Base-by-base conservation (phyloP, 1,139 yeast species). In the Pichia sp. region DNA sequence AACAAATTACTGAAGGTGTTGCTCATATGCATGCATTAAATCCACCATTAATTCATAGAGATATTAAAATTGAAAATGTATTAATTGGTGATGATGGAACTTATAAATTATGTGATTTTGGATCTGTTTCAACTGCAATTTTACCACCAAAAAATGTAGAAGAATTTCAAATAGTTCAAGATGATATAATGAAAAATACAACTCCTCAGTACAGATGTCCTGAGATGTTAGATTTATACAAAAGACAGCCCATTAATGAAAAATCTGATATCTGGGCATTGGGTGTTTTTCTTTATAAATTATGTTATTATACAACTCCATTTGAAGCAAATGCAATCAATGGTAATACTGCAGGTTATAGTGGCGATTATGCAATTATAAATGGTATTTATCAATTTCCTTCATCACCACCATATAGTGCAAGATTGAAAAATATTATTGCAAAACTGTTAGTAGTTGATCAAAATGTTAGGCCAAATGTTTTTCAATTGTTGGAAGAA, bases 171-270 rank as follows among this genome's bases (percentile, higher is more conserved):
- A 67, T 74, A 16, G 65, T 90, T 39, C 86, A 85, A 52, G 87
- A 86, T 54, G 97, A 92, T 59, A 78, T 92, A 47, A 79, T 86
- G 70, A 82, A 82, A 51, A 94, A 92, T 63, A 92, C 98, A 0
- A 92, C 98, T 2, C 96, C 97, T n/a, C 98, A 92, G 63, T 92
- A 92, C 64, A 73, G 98, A 54, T 75, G 96, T 1, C 98, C 98
- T 0, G 98, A 92, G 64, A 92, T 92, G 98, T 76, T 94, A 44
- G 97, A 92, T 64, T 71, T 92, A 37, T 78, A 83, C 52, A 74
- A 84, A 51, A 87, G 94, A 4, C 74, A 83, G 49, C 95, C 97
- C 4, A 85, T 92, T 50, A 95, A 90, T 64, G 97, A 92, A 60
- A 92, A 92, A 62, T 79, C 90, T 51, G 98, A 92, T 65, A 81